phyloP scores from a whole-genome alignment of 2,329 filamentous ascomycete species.

The Diaporthe amygdali region DNA sequence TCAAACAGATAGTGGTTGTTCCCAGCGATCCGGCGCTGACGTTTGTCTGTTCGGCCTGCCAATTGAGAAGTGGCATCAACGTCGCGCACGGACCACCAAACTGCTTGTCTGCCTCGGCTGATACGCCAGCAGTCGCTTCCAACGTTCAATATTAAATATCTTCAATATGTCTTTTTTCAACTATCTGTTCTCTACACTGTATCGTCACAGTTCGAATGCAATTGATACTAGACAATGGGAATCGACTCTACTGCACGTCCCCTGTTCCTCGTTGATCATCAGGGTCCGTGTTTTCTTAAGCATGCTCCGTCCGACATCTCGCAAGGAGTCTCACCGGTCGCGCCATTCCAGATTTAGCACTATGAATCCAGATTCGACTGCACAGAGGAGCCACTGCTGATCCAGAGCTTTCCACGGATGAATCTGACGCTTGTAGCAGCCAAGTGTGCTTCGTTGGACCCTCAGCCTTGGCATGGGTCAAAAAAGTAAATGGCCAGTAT shows the following conservation, averaged over 20 bases:
- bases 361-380: background rate
- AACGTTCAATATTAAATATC: background rate
- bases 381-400: background rate
- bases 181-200: background rate
- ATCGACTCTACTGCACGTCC: background rate
- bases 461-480: background rate
- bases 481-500: background rate
- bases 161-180: too few species aligned
- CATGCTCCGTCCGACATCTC: background rate
- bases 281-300: background rate
- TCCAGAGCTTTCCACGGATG: background rate
- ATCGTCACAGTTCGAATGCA: background rate
- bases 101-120: background rate
- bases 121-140: background rate
- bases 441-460: background rate
- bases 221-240: too few species aligned
- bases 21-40: conserved; percentile 16
- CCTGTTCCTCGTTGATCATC: background rate
- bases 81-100: background rate
- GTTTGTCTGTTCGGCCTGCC: background rate
- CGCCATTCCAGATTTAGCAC: background rate
- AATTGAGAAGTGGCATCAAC: conserved; percentile 30
- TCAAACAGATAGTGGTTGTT: conserved; percentile 16
- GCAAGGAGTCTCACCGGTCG: background rate
- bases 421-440: background rate